These are phyloP conservation scores for Clitoria ternatea DNA, from an alignment of 306 rosid genomes.

Conservation along the genomic window DNA sequence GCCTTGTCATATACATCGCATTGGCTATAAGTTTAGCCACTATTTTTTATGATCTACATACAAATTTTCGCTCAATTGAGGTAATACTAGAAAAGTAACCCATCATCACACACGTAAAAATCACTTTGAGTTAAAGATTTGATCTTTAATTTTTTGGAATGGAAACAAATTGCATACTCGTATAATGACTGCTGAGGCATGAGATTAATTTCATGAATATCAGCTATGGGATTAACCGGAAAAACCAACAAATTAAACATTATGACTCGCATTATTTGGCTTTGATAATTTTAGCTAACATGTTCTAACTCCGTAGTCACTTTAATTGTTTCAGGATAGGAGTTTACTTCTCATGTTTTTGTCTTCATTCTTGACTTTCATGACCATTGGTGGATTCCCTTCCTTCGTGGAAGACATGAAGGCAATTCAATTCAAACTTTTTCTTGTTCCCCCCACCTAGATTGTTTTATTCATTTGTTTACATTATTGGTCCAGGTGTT, in stretches of 20 bases:
- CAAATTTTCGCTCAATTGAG: slow-evolving; percentile 39
- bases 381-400: slow-evolving; percentile 86
- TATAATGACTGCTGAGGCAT: too few relatives aligned
- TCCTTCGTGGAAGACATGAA: slow-evolving; percentile 88
- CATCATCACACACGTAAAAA: too few relatives aligned
- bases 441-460: not conserved
- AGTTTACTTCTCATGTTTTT: slow-evolving; percentile 59
- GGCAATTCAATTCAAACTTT: slow-evolving; percentile 28
- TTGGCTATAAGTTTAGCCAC: slow-evolving; percentile 42
- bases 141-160: too few relatives aligned
- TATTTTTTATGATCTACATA: slow-evolving; percentile 35
- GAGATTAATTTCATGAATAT: too few relatives aligned
- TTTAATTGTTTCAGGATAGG: slow-evolving; percentile 48
- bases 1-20: slow-evolving; percentile 43
- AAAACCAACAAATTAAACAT: too few relatives aligned
- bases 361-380: slow-evolving; percentile 67
- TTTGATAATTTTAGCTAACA: not conserved
- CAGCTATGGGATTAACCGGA: too few relatives aligned
- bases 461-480: not conserved
- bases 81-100: slow-evolving; percentile 12
- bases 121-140: too few relatives aligned
- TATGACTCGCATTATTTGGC: not conserved
- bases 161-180: too few relatives aligned
- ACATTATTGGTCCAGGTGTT: slow-evolving; percentile 43
- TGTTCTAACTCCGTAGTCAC: not conserved